A percentile compares a stretch with the other conserved stretches of the same genome.
These are phyloP conservation scores for Solioccasus polychromus DNA, from an alignment of 768 basidiomycete genomes.

Conservation along the genomic window DNA sequence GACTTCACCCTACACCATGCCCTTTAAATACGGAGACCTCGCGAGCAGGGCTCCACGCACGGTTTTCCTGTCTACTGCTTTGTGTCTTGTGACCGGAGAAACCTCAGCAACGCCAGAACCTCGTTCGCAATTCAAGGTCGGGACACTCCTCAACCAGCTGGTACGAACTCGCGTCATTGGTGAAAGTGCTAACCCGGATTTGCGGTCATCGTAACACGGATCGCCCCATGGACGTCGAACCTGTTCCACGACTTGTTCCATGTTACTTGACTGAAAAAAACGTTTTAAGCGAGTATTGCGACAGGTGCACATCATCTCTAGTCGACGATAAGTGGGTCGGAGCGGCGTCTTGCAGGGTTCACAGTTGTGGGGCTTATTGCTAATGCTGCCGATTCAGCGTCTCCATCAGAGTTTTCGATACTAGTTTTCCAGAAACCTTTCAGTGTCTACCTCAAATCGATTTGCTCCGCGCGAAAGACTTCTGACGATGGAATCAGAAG, in stretches of 20 bases:
- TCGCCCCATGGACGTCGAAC: slow-evolving; percentile 8
- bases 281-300: slow-evolving; percentile 15
- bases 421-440: slow-evolving; percentile 11
- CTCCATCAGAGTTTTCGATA: slow-evolving; percentile 5
- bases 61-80: slow-evolving; percentile 24
- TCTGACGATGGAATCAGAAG: slow-evolving; percentile 17
- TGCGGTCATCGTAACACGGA: slow-evolving; percentile 19
- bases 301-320: slow-evolving; percentile 6
- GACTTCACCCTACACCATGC: slow-evolving; percentile 16
- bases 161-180: slow-evolving; percentile 13
- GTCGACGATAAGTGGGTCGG: slow-evolving; percentile 15
- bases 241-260: slow-evolving; percentile 14
- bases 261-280: slow-evolving; percentile 7
- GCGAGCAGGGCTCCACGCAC: slow-evolving; percentile 13
- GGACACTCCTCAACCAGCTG: slow-evolving; percentile 17
- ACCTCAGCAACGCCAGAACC: slow-evolving; percentile 25
- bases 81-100: slow-evolving; percentile 20
- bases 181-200: slow-evolving; percentile 7
- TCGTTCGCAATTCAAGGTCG: slow-evolving; percentile 31
- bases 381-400: slow-evolving; percentile 10
- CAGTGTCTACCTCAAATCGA: slow-evolving; percentile 1
- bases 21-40: slow-evolving; percentile 27
- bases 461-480: slow-evolving; percentile 3
- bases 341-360: slow-evolving; percentile 15
- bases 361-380: slow-evolving; percentile 15